Conservation (phyloP, 441 rosid genomes). For the Arabidopsis lyrata region DNA sequence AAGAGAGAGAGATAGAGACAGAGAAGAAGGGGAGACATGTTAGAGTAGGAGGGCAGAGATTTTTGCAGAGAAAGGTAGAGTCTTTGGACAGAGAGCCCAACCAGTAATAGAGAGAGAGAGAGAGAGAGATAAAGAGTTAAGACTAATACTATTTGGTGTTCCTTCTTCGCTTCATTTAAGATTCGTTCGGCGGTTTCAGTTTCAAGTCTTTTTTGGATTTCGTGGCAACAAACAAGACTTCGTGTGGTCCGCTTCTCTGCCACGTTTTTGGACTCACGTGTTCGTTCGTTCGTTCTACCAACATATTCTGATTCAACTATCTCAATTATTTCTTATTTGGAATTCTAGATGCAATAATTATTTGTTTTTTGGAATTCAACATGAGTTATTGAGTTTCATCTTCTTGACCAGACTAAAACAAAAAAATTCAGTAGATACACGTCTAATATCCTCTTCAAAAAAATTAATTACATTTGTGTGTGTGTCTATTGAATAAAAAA, state of each 20-base stretch:
- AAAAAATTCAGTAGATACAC: no score
- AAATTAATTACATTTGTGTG: no score
- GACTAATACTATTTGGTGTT: not conserved
- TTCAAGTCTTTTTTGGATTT: slow-evolving; percentile 15
- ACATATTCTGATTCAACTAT: not conserved
- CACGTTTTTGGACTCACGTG: slow-evolving; percentile 40
- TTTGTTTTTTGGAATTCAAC: not conserved
- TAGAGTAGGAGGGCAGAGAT: slow-evolving; percentile 34
- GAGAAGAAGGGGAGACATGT: slow-evolving; percentile 27
- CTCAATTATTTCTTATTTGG: slow-evolving; percentile 17
- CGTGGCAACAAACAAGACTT: slow-evolving; percentile 24
- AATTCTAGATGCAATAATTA: not conserved
- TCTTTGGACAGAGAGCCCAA: slow-evolving; percentile 44
- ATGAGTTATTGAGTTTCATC: not conserved
- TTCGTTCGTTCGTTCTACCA: slow-evolving; percentile 35
- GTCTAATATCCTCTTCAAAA: no score
- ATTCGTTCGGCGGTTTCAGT: slow-evolving; percentile 44
- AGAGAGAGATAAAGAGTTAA: slow-evolving; percentile 30
- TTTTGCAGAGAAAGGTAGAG: slow-evolving; percentile 43
- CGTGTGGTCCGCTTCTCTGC: slow-evolving; percentile 44
- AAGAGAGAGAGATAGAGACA: slow-evolving; percentile 19
- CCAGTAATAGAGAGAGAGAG: slow-evolving; percentile 32
- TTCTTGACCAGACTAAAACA: no score
- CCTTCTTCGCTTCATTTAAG: slow-evolving; percentile 39
- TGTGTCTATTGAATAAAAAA: no score